phyloP scores from a whole-genome alignment of 192 early-diverging fungal genomes.

The Coemansia sp. region DNA sequence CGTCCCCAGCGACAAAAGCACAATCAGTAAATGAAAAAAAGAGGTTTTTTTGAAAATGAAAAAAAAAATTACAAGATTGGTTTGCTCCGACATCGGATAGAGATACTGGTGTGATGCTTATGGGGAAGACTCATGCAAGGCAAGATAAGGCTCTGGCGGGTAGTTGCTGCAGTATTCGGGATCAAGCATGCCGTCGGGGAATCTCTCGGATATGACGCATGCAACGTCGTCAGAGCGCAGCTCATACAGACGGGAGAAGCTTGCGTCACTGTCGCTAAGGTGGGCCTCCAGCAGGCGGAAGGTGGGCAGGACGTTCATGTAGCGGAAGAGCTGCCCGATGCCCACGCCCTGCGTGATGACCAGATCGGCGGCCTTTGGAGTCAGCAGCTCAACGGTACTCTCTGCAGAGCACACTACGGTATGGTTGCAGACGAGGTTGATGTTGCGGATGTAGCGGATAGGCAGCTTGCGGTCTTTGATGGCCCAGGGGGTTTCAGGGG shows the following conservation, averaged over 20 bases:
- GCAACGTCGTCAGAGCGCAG: slow-evolving; percentile 46
- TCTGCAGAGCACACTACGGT: slow-evolving; percentile 44
- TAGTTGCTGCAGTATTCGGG: slow-evolving; percentile 30
- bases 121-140: not conserved
- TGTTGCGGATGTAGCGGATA: slow-evolving; percentile 40
- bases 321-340: slow-evolving; percentile 55
- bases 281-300: slow-evolving; percentile 43
- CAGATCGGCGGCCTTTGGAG: slow-evolving; percentile 40
- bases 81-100: not conserved
- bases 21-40: not conserved
- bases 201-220: slow-evolving; percentile 41
- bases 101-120: not conserved
- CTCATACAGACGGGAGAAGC: slow-evolving; percentile 48
- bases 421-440: slow-evolving; percentile 52
- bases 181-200: slow-evolving; percentile 50
- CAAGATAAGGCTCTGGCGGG: slow-evolving; percentile 6
- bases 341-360: slow-evolving; percentile 49
- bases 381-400: slow-evolving; percentile 46
- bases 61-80: slow-evolving; percentile 1
- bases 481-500: slow-evolving; percentile 18
- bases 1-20: not conserved
- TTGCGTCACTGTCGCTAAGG: slow-evolving; percentile 44
- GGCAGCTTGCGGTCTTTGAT: slow-evolving; percentile 19
- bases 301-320: slow-evolving; percentile 50
- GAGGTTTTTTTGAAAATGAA: not conserved